Evolutionary conservation across 192 early-diverging fungal genomes (phyloP).

Genomic region (Chytriomyces sp.): DNA sequence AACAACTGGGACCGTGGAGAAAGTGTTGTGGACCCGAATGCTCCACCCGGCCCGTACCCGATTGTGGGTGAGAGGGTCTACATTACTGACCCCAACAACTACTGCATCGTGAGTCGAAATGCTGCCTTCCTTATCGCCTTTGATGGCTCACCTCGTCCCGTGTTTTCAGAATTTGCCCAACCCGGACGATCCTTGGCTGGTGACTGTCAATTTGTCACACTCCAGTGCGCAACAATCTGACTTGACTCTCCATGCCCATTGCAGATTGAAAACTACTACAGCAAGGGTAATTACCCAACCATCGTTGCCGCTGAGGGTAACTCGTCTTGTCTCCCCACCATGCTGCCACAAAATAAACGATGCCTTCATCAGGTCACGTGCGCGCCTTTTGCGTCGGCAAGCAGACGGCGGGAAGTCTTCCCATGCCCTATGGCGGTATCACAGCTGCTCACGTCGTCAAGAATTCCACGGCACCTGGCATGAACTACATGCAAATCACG

Average conservation of each 20-base stretch:
- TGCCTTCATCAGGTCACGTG: too few species aligned
- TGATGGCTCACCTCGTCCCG: too few species aligned
- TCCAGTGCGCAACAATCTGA: not conserved
- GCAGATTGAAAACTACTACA: conserved; percentile 24
- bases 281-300: conserved; percentile 22
- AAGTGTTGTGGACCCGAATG: not conserved
- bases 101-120: conserved; percentile 18
- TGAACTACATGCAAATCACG: conserved; percentile 28
- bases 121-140: conserved; percentile 22
- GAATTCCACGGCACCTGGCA: not conserved
- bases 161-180: too few species aligned
- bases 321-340: too few species aligned
- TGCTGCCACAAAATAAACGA: too few species aligned
- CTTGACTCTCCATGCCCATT: not conserved
- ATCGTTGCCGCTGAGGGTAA: conserved; percentile 44
- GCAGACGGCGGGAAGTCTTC: conserved; percentile 16
- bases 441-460: conserved; percentile 31
- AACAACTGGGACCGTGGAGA: not conserved
- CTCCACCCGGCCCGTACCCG: not conserved
- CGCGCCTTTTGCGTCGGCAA: conserved; percentile 34
- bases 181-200: conserved; percentile 13
- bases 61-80: not conserved
- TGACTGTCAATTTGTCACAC: not conserved
- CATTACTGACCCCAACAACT: not conserved
- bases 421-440: conserved; percentile 29